phyloP scores from a whole-genome alignment of 2,329 filamentous ascomycete genomes.

The Aspergillus pseudoviridinutans region DNA sequence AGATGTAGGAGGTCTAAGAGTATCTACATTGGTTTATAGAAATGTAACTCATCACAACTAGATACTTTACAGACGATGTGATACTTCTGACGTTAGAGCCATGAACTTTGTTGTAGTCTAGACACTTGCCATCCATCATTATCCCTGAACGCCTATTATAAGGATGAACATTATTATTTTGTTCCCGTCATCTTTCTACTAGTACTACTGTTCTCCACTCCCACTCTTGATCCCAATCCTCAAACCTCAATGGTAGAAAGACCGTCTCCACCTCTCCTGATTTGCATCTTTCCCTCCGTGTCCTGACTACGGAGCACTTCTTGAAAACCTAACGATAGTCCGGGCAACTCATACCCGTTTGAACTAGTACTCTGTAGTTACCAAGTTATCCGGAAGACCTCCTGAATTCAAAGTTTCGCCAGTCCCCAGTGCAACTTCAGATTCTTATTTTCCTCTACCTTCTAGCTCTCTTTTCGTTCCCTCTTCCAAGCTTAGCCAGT shows the following conservation, averaged over 20 bases:
- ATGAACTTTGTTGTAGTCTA: not conserved
- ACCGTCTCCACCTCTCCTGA: not conserved
- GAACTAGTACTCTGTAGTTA: no score
- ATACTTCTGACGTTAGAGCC: not conserved
- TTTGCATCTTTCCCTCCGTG: not conserved
- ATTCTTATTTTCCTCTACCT: not conserved
- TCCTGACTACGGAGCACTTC: no score
- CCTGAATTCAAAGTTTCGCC: not conserved
- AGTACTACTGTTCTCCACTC: not conserved
- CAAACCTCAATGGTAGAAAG: not conserved
- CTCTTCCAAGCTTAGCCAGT: not conserved
- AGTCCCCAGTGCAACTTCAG: not conserved
- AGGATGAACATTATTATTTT: not conserved
- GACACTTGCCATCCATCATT: not conserved
- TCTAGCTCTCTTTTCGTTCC: not conserved
- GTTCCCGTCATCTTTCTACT: not conserved
- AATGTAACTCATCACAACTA: not conserved
- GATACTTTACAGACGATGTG: no score
- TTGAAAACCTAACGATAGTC: not conserved
- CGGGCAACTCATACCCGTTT: not conserved
- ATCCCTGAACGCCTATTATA: not conserved
- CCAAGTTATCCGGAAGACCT: not conserved
- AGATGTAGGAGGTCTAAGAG: not conserved
- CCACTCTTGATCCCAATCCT: not conserved
- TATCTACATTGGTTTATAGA: not conserved